Evolutionary conservation across 148 eudicot genomes (phyloP), one percentile per base, ranked within the genome.

Genomic region (Camellia japonica): DNA sequence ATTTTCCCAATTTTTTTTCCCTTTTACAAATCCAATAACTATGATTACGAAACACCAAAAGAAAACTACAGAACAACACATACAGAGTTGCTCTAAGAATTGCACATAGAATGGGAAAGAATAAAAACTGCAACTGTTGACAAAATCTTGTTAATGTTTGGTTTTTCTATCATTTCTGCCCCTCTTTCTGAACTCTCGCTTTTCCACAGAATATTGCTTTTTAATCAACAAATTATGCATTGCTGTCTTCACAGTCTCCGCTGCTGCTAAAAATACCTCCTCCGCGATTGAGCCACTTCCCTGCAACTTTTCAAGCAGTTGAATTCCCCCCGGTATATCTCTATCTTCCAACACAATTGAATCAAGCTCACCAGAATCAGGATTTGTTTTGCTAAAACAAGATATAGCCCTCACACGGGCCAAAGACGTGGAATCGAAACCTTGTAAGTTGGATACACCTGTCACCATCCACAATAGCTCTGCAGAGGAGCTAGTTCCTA

Each of bases 121-220:
- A 30, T 30, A 30, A 30, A 19, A 6, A 15, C 16, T 61, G 13
- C 54, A 5, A 42, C 16, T 30, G 10, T 49, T 3, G 9, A 44
- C 38, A 13, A 43, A 41, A 49, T 38, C 55, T 67, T 23, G 30
- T n/a, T 61, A 83, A 30, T 62, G 81, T 66, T 89, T 86, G 38
- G 78, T 68, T 83, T 92, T 96, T 85, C 81, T 93, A 68, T 96
- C 98, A 74, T 96, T 96, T 84, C 99, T 85, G 9, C 95, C 91
- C 83, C 90, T 86, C 84, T 96, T 96, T 78, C 98, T 90, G 76
- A 84, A 87, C 74, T 93, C 99, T 12, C 97, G 90, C 71, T 79
- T 92, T 68, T 96, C 99, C 0, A 66, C 72, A 0, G 91, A 80
- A 65, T 96, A 96, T 75, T 93, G 95, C 80, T 96, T 93, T 84